Percentiles rank a stretch among this genome's conserved stretches.
Conservation (phyloP, 2,329 filamentous ascomycete genomes). For the Aspergillus sp. region DNA sequence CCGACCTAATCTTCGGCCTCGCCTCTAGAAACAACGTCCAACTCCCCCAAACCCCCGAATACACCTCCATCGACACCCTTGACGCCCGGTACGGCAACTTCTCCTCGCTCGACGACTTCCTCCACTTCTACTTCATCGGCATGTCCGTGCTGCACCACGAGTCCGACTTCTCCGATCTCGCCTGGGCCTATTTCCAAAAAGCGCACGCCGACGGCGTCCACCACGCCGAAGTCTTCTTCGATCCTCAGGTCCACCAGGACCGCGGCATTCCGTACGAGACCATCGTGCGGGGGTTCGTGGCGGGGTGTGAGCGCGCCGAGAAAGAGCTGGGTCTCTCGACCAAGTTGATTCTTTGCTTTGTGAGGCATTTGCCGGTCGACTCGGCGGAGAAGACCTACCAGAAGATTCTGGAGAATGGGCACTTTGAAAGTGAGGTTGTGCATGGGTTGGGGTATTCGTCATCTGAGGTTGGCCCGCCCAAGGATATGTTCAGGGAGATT, state of each 20-base stretch:
- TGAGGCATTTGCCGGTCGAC: conserved; percentile 66
- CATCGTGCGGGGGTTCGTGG: conserved; percentile 64
- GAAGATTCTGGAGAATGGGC: conserved; percentile 41
- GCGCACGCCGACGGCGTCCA: conserved; percentile 66
- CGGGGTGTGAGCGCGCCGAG: conserved; percentile 62
- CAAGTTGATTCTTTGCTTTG: conserved; percentile 70
- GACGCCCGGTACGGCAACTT: conserved; percentile 67
- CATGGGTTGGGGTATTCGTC: conserved; percentile 69
- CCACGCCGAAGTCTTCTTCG: conserved; percentile 79
- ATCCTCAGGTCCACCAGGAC: conserved; percentile 71
- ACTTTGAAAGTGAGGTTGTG: conserved; percentile 55
- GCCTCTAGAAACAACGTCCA: conserved; percentile 66
- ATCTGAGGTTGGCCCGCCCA: conserved; percentile 59
- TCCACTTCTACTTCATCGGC: conserved; percentile 76
- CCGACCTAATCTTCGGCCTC: conserved; percentile 69
- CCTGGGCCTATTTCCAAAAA: conserved; percentile 69
- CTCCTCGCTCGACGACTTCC: conserved; percentile 73
- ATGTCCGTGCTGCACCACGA: conserved; percentile 68
- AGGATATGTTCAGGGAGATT: conserved; percentile 61
- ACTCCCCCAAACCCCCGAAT: conserved; percentile 61
- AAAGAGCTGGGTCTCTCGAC: conserved; percentile 65
- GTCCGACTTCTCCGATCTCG: conserved; percentile 72
- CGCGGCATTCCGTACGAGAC: conserved; percentile 65
- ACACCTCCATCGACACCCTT: conserved; percentile 61
- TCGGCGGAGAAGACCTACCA: conserved; percentile 52